Base-by-base conservation (phyloP, 163 green algal species). In the Chlamydomonas reinhardtii region DNA sequence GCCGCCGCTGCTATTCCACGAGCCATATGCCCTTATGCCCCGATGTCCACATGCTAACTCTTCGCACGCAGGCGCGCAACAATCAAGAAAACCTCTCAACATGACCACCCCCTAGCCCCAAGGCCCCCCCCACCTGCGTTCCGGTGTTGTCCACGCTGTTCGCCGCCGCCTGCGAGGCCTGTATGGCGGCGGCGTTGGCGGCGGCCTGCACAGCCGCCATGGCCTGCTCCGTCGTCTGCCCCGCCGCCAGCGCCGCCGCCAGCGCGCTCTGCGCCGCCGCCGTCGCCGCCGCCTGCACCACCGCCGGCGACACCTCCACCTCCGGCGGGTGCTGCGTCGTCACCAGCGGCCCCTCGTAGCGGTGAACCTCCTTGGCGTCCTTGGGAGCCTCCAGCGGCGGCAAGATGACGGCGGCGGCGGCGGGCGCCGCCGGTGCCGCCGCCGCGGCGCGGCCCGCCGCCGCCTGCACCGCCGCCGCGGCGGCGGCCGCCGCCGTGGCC, bases 331-430 rank as follows among this genome's bases (percentile, higher is more conserved):
- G 56, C 59, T 74, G 31, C 5, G 68, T 35, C 24, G 31, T 74
- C 61, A 61, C 72, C 61, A 82, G 32, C 5, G 70, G 62, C 16
- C 61, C 87, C 54, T 75, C 54, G 72, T 59, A 61, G 24, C 79
- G 59, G 37, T 81, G 66, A 22, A 83, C 74, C 39, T 66, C 56
- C 64, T 69, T 70, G 0, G 84, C 32, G 12, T 25, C 84, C 66
- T 83, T 82, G 19, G 80, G 80, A 22, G 79, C 34, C 35, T 83
- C 80, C 80, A 70, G 69, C 20, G 66, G 80, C 52, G 80, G 77
- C 20, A 56, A 35, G 22, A 85, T 66, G 2, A 66, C 68, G 22
- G 79, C 79, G 34, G 68, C 48, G 4, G 69, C 70, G 5, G 70
- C 70, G 29, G 81, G 71, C 17, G 71, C 81, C 19, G 70, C 70